These are phyloP conservation scores for Ilyonectria sp. DNA, from an alignment of 2,329 filamentous ascomycete genomes.

Conservation along the genomic window DNA sequence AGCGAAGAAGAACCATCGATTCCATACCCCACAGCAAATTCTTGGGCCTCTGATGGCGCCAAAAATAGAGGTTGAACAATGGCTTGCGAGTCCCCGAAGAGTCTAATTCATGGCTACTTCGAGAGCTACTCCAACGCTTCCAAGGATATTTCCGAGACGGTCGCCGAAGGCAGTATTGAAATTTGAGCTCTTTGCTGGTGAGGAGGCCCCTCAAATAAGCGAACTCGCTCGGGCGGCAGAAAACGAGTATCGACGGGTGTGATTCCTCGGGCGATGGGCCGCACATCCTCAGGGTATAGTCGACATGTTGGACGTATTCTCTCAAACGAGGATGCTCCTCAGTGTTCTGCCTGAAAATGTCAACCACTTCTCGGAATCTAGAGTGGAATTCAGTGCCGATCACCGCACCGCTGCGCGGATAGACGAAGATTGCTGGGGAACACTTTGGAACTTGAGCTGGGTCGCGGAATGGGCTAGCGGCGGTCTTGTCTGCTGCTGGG, in stretches of 20 bases:
- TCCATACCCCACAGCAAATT: background rate
- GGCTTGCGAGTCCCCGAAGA: background rate
- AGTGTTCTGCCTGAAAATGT: background rate
- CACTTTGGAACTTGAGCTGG: background rate
- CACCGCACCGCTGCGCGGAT: background rate
- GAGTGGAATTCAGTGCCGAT: background rate
- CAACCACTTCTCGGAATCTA: constrained; percentile 2
- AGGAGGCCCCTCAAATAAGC: background rate
- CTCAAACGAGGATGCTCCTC: background rate
- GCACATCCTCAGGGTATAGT: constrained; percentile 1
- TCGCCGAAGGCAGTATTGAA: background rate
- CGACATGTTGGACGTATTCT: background rate
- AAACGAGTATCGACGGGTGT: background rate
- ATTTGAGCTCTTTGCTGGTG: background rate
- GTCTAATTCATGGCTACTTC: too few species aligned
- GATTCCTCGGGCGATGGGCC: background rate
- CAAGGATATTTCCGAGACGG: background rate
- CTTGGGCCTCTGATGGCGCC: background rate
- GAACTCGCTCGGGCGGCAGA: constrained; percentile 2
- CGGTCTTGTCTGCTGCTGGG: background rate
- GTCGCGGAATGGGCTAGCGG: background rate
- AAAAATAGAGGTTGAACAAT: background rate
- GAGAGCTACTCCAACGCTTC: too few species aligned
- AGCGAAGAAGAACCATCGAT: background rate
- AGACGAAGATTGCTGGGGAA: background rate